Percentiles rank a stretch among this genome's conserved stretches.
Evolutionary conservation across 2,329 filamentous ascomycete species (phyloP).

Genomic region (Nothopassalora personata): DNA sequence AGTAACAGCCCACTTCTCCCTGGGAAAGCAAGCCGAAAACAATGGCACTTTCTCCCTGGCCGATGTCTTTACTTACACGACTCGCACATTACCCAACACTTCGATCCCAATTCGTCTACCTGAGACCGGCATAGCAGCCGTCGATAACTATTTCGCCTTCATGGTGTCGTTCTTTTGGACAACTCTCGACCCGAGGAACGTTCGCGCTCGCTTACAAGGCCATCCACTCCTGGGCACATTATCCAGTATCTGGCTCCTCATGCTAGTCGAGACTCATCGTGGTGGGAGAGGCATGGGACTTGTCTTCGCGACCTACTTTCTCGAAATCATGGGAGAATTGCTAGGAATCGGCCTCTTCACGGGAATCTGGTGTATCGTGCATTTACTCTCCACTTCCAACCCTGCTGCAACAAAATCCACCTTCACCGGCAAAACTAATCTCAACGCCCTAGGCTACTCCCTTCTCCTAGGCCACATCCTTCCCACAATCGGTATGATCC

Average conservation of each 20-base stretch:
- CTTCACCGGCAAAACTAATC: neutral
- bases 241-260: constrained; percentile 18
- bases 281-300: constrained; percentile 4
- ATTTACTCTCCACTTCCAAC: constrained; percentile 14
- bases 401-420: neutral
- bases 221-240: constrained; percentile 21
- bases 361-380: constrained; percentile 19
- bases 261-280: constrained; percentile 19
- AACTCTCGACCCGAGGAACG: constrained; percentile 17
- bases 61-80: constrained; percentile 13
- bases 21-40: constrained; percentile 17
- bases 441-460: constrained; percentile 18
- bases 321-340: constrained; percentile 20
- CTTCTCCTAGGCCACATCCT: constrained; percentile 18
- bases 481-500: constrained; percentile 20
- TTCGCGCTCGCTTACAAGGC: constrained; percentile 18
- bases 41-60: constrained; percentile 18
- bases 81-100: constrained; percentile 17
- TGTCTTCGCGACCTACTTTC: constrained; percentile 15
- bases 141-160: constrained; percentile 23
- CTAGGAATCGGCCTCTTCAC: constrained; percentile 21
- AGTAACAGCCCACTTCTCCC: constrained; percentile 12
- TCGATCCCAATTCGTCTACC: constrained; percentile 18
- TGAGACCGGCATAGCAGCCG: constrained; percentile 10
- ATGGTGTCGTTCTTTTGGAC: constrained; percentile 21